phyloP scores from a whole-genome alignment of 176 grass and related monocot species.

The Chrysopogon serrulatus region DNA sequence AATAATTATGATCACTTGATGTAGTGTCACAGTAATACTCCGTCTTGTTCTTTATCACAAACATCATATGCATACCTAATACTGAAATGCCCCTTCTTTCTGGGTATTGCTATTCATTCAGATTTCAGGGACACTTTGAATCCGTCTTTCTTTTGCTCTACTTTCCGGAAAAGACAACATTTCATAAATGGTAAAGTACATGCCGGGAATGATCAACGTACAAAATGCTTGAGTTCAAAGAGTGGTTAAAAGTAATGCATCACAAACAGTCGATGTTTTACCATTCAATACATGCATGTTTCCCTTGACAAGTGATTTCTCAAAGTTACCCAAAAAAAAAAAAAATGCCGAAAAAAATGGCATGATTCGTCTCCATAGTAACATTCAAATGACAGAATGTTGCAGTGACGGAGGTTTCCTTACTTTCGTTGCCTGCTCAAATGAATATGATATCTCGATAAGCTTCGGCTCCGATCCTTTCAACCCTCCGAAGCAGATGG shows the following conservation, averaged over 20 bases:
- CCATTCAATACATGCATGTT: slow-evolving; percentile 22
- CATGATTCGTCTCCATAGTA: not conserved
- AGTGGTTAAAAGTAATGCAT: not conserved
- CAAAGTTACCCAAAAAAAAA: slow-evolving; percentile 27
- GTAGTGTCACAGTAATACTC: not conserved
- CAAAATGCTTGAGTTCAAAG: not conserved
- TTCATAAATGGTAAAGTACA: not conserved
- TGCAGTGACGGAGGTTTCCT: slow-evolving; percentile 51
- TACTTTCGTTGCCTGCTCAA: slow-evolving; percentile 66
- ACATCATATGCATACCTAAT: not conserved
- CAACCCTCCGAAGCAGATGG: slow-evolving; percentile 68
- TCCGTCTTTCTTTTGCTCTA: not conserved
- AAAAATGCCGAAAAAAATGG: not conserved
- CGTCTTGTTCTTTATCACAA: not conserved
- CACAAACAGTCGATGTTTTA: not conserved
- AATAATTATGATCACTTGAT: not conserved
- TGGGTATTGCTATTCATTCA: not conserved
- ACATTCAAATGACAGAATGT: slow-evolving; percentile 30
- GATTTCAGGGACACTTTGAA: not conserved
- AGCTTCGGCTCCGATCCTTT: slow-evolving; percentile 69
- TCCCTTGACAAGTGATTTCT: not conserved
- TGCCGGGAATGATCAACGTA: not conserved
- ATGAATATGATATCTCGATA: slow-evolving; percentile 72
- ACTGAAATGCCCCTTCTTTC: not conserved
- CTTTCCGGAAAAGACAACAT: not conserved